Base-by-base conservation (phyloP, 2,329 filamentous ascomycete genomes). In the Zasmidium cellare region DNA sequence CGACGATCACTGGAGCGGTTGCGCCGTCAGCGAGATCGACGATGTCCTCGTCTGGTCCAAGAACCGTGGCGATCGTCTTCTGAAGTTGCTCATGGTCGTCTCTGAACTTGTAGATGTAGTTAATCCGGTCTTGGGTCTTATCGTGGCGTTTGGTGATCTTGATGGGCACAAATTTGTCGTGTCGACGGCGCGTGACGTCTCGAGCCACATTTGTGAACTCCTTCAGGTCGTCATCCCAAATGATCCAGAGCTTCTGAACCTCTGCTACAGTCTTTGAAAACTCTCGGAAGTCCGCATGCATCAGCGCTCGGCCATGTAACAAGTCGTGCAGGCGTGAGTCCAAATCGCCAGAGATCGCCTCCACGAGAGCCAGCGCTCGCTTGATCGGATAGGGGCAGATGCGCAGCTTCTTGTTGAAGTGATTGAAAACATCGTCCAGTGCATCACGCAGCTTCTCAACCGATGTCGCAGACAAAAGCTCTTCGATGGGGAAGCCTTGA, bases 81-180 rank as follows among this genome's bases (percentile, higher is more conserved):
- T 97, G 93, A 49, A 99, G 84, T 76, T 99, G 94, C 76, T 99
- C 94, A 73, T 99, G 94, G 70, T 97, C 97, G 69, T 93, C 90
- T 23, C 94, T 87, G 79, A 99, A 99, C 19, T 90, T 96, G 68
- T 87, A 86, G 63, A 99, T 92, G 73, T 99, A 99, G 69, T 90
- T 92, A 65, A 99, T 82, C 46, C 94, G 87, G 62, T 94, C 88
- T 75, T 97, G 92, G 23, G 94, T 90, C 73, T 93, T 90, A 41
- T 86, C 87, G 72, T 99, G 94, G 67, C 90, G 89, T 60, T 92
- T 89, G 64, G 82, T 85, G 73, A 99, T 92, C 79, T 97, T 97
- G 80, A 99, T 97, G 3, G 93, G 92, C 64, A 99, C 97, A 74
- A 99, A 99, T 74, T 96, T 96, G 75, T 97, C 96, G 70, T 96